Evolutionary conservation across 2,329 filamentous ascomycete genomes (phyloP), one percentile per base, ranked within the genome.

Genomic region (Pseudopyrenochaeta lycopersici): DNA sequence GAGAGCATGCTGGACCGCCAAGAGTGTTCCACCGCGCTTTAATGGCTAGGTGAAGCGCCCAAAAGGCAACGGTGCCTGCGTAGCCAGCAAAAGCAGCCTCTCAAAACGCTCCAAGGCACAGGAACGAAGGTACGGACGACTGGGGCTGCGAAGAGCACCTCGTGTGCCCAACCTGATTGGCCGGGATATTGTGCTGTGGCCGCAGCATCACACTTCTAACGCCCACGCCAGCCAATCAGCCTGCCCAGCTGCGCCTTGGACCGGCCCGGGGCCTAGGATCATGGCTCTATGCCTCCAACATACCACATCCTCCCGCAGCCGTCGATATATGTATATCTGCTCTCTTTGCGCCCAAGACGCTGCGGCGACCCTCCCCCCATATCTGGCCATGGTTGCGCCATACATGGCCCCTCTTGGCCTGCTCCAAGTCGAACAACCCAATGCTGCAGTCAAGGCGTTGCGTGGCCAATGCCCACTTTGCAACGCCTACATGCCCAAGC

Each of bases 31-130:
- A 70, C 62, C 55, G 56, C 48, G 59, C 57, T 53, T 68, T 58
- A 68, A 67, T 72, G 68, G 71, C 60, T 48, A 63, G 63, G 61
- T 71, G 23, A 27, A 27, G 71, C 61, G 66, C 70, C 67, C 66
- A 18, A 39, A 23, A 14, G 21, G 5, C 18, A 39, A 60, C 62
- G 66, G 71, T 71, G 71, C 71, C 70, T 74, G 70, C 69, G 72
- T 73, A 59, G 58, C 62, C 54, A 50, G 51, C 49, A 48, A 56
- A 48, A 54, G 52, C 54, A 65, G 68, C 68, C 67, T 71, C 64
- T 71, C 56, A 67, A 52, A 59, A 53, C 50, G 41, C 60, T 43
- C 32, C 36, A 59, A 30, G 30, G 50, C 62, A 57, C 64, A 66
- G 64, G 60, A 42, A 63, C 63, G 56, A 63, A 35, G 62, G 58